Evolutionary conservation across 768 basidiomycete genomes (phyloP).

Genomic region (Panus rudis): DNA sequence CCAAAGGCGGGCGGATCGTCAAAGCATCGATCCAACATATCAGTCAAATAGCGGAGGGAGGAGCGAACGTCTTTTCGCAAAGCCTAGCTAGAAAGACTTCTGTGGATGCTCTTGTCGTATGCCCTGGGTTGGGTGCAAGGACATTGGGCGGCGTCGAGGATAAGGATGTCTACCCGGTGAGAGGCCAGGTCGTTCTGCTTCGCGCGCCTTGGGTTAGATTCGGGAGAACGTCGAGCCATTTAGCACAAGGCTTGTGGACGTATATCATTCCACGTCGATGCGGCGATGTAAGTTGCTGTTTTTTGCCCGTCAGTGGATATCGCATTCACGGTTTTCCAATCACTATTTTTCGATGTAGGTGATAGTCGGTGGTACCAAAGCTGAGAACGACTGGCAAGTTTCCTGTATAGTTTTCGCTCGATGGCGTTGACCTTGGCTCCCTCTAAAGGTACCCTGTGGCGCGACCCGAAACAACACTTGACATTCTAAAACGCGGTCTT

Average conservation of each 20-base stretch:
- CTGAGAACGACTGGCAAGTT: constrained; percentile 52
- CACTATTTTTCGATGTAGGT: constrained; percentile 28
- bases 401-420: background rate
- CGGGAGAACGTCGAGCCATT: constrained; percentile 40
- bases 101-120: constrained; percentile 56
- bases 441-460: constrained; percentile 52
- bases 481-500: constrained; percentile 45
- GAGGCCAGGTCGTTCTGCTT: constrained; percentile 40
- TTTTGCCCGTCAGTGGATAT: background rate
- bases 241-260: constrained; percentile 37
- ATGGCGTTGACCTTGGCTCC: background rate
- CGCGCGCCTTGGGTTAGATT: constrained; percentile 45
- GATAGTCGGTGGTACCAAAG: constrained; percentile 56
- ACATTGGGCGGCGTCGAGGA: constrained; percentile 47
- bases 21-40: constrained; percentile 63
- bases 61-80: constrained; percentile 21
- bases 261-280: constrained; percentile 61
- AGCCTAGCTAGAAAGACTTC: constrained; percentile 7
- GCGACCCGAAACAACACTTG: constrained; percentile 52
- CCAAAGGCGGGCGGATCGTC: constrained; percentile 52
- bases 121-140: constrained; percentile 58
- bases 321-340: background rate
- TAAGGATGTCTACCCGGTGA: constrained; percentile 37
- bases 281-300: constrained; percentile 36
- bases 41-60: constrained; percentile 60